These are phyloP conservation scores for Ramalina peruviana DNA, from an alignment of 495 filamentous ascomycete species.

Conservation along the genomic window DNA sequence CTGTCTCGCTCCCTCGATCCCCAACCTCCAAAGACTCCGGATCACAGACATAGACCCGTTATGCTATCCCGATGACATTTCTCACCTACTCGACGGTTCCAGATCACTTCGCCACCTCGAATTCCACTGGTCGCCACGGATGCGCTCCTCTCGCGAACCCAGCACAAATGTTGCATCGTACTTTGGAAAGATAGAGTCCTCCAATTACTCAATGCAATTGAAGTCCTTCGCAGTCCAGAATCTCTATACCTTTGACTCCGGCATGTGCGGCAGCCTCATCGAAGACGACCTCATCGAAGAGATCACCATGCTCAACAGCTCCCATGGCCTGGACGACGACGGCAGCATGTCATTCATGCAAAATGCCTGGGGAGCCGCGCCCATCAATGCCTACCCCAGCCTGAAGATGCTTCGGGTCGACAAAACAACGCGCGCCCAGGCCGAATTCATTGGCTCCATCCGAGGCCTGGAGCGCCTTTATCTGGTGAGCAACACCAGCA, in stretches of 20 bases:
- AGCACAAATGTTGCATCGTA: conserved; percentile 39
- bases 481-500: conserved; percentile 27
- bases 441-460: conserved; percentile 26
- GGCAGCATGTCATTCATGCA: conserved; percentile 42
- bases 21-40: conserved; percentile 37
- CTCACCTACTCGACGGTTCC: conserved; percentile 36
- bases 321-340: conserved; percentile 22
- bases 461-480: conserved; percentile 32
- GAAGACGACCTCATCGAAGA: conserved; percentile 31
- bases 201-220: conserved; percentile 29
- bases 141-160: conserved; percentile 43
- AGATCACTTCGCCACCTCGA: conserved; percentile 39
- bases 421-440: conserved; percentile 25
- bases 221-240: conserved; percentile 41
- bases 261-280: conserved; percentile 28
- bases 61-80: conserved; percentile 52
- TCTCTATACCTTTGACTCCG: conserved; percentile 39
- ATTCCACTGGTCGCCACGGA: conserved; percentile 48
- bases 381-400: conserved; percentile 9
- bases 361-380: conserved; percentile 30
- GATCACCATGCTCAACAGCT: conserved; percentile 36
- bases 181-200: conserved; percentile 38
- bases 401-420: conserved; percentile 33
- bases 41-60: conserved; percentile 48
- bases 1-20: conserved; percentile 42